phyloP scores from a whole-genome alignment of 345 rosid genomes.

The Gossypium australe region DNA sequence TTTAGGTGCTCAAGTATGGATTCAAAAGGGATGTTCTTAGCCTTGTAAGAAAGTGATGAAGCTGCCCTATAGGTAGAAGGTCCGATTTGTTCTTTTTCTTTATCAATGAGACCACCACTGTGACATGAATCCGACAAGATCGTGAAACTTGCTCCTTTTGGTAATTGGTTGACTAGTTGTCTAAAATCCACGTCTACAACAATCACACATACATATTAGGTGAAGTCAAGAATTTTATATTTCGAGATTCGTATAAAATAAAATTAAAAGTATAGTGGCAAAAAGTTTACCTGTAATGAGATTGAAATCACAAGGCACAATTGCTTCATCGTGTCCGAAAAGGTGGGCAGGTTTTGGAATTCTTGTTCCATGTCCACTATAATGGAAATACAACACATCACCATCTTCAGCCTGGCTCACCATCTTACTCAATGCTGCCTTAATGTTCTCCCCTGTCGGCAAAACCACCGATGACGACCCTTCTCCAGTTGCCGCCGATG shows the following conservation, averaged over 20 bases:
- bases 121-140: slow-evolving; percentile 88
- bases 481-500: not conserved
- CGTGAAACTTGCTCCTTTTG: slow-evolving; percentile 67
- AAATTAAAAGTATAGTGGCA: not conserved
- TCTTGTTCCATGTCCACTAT: not conserved
- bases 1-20: slow-evolving; percentile 45
- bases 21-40: slow-evolving; percentile 40
- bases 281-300: not conserved
- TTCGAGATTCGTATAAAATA: not conserved
- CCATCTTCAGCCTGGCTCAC: not conserved
- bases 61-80: slow-evolving; percentile 21
- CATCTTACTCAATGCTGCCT: not conserved
- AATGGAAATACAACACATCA: not conserved
- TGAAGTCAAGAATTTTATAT: no score
- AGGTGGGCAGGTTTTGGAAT: not conserved
- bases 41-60: not conserved
- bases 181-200: not conserved
- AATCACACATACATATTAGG: not conserved
- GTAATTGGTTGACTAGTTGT: slow-evolving; percentile 63
- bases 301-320: not conserved
- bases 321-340: not conserved
- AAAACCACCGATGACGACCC: not conserved
- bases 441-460: not conserved
- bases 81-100: slow-evolving; percentile 79
- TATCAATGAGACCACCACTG: slow-evolving; percentile 86